phyloP scores from a whole-genome alignment of 805 yeast species.

The Yarrowia deformans region DNA sequence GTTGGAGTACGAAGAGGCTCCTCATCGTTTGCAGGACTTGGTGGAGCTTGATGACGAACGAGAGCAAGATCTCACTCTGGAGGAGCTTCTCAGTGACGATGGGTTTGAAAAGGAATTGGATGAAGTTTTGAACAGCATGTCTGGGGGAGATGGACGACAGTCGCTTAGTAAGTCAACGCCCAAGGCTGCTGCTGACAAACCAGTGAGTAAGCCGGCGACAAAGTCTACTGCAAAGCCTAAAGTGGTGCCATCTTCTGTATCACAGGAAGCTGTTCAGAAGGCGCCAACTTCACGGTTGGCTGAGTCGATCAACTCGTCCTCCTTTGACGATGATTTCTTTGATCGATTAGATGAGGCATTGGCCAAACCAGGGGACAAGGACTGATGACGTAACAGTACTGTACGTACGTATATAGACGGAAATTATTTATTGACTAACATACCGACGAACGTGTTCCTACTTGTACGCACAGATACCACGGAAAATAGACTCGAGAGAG shows the following conservation, averaged over 20 bases:
- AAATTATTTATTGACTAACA: too few relatives aligned
- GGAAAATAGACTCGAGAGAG: not conserved
- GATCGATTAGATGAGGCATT: slow-evolving; percentile 22
- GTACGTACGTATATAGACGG: too few relatives aligned
- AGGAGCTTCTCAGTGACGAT: slow-evolving; percentile 23
- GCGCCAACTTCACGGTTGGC: not conserved
- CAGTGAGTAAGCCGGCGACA: too few relatives aligned
- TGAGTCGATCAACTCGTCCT: not conserved
- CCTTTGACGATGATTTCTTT: slow-evolving; percentile 25
- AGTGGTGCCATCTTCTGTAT: too few relatives aligned
- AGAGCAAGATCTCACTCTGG: slow-evolving; percentile 19
- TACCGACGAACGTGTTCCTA: too few relatives aligned
- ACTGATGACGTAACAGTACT: too few relatives aligned
- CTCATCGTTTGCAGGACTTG: slow-evolving; percentile 2
- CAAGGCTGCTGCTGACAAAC: too few relatives aligned
- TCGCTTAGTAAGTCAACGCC: too few relatives aligned
- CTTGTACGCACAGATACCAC: too few relatives aligned
- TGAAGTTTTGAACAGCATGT: not conserved
- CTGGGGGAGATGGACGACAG: too few relatives aligned
- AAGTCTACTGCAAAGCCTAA: too few relatives aligned
- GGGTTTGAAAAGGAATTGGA: slow-evolving; percentile 14
- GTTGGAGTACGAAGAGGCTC: not conserved
- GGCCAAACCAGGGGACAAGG: not conserved
- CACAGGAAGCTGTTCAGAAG: too few relatives aligned
- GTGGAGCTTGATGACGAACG: slow-evolving; percentile 20